Conservation (phyloP, 805 yeast species). For the Candida bentonensis region DNA sequence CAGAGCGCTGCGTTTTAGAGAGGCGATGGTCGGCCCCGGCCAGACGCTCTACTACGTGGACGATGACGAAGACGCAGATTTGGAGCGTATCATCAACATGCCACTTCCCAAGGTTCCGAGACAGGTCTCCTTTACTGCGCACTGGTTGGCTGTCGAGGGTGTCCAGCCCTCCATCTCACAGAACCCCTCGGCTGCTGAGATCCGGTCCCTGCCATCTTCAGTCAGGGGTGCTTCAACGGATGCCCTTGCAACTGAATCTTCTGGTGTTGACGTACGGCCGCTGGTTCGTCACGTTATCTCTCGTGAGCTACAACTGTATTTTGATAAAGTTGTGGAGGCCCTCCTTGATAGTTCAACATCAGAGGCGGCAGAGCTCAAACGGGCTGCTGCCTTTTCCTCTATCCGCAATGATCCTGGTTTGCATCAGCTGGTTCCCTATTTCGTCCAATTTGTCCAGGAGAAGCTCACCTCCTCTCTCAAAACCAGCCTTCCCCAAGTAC, state of each 20-base stretch:
- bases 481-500: conserved; percentile 43
- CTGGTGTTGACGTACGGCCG: conserved; percentile 61
- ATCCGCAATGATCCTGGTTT: conserved; percentile 86
- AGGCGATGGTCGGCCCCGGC: conserved; percentile 81
- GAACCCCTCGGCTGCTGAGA: conserved; percentile 69
- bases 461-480: conserved; percentile 80
- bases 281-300: conserved; percentile 90
- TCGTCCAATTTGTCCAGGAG: conserved; percentile 91
- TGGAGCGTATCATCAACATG: conserved; percentile 83
- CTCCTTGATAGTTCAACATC: conserved; percentile 31
- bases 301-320: conserved; percentile 84
- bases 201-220: conserved; percentile 61
- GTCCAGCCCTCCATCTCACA: conserved; percentile 97
- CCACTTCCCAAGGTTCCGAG: conserved; percentile 94
- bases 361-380: conserved; percentile 38
- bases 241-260: conserved; percentile 32
- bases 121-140: conserved; percentile 78
- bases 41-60: conserved; percentile 87
- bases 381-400: conserved; percentile 71
- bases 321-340: conserved; percentile 78
- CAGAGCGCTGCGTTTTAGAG: conserved; percentile 64
- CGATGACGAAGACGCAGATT: conserved; percentile 80
- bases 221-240: conserved; percentile 70
- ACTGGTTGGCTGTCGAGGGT: conserved; percentile 95
- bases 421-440: conserved; percentile 92